Percentiles rank a stretch among this genome's conserved stretches.
These are phyloP conservation scores for Trametes sp. DNA, from an alignment of 1,284 basidiomycete species.

Conservation along the genomic window DNA sequence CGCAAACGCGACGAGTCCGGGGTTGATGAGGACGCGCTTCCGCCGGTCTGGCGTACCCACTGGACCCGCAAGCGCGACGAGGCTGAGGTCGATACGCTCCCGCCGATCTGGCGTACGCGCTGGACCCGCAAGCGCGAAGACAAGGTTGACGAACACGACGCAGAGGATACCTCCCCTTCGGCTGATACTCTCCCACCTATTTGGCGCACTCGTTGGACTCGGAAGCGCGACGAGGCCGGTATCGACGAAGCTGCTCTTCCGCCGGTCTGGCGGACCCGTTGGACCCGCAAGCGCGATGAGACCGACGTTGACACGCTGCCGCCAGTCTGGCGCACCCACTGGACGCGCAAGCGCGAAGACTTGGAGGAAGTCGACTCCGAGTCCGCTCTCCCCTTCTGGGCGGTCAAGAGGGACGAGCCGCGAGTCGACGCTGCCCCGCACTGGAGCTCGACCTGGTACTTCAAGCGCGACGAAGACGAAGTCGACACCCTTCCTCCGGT, in stretches of 20 bases:
- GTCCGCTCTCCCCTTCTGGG: no score
- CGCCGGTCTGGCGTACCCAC: neutral
- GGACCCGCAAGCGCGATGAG: neutral
- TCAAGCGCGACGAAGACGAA: neutral
- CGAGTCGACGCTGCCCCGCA: no score
- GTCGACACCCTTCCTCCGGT: neutral
- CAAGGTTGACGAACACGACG: neutral
- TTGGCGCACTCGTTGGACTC: neutral
- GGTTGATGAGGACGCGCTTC: neutral
- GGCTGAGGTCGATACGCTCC: neutral
- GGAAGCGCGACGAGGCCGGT: neutral
- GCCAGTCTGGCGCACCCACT: neutral
- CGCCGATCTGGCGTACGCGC: neutral
- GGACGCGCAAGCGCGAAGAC: constrained; percentile 2
- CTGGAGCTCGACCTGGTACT: no score
- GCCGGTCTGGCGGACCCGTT: neutral
- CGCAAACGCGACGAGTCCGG: neutral
- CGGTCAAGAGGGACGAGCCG: no score
- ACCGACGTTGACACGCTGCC: neutral
- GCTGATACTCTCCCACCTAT: neutral
- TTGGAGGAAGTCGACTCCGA: no score
- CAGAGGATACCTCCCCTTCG: neutral
- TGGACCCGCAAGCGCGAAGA: constrained; percentile 2
- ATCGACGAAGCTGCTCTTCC: neutral
- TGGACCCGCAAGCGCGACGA: constrained; percentile 3